Base-by-base conservation (phyloP, 202 grass and related monocot genomes). In the Zoysia matrella region DNA sequence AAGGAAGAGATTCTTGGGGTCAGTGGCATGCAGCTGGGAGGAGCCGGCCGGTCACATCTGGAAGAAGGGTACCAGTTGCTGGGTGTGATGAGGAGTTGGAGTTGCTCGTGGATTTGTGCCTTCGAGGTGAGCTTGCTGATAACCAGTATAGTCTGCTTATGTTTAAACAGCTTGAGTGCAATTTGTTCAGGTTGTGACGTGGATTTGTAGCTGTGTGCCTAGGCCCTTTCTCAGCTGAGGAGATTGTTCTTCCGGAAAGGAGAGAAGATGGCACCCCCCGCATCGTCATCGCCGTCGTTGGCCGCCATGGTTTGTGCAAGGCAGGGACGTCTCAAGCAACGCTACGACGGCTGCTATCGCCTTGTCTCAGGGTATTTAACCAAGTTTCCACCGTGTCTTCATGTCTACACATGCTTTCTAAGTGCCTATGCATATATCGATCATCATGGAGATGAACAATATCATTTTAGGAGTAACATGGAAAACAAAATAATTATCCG, bases 351-450 rank as follows among this genome's bases (percentile, higher is more conserved):
- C 15, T 82, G 85, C 15, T 88, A 88, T 74, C 90, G 93, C 73
- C 93, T 96, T 85, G 93, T 96, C 5, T 86, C 93, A 4, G 90
- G 90, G 93, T 96, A 92, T n/a, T 77, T 73, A 70, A 14, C 30
- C 14, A 52, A 0, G 1, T 62, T 63, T 50, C 42, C 3, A 75
- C 47, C 30, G 9, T 50, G 4, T 22, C 11, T 50, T 2, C 7
- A n/a, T 16, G 11, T 45, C 50, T 57, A 16, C 52, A 51, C 46
- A 69, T 61, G 7, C 69, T 77, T 66, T 3, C n/a, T 54, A 47
- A 64, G 7, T 39, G 36, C 22, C 47, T 41, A 3, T 56, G 2
- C 53, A 39, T 41, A 15, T 36, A 44, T 42, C 52, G 7, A 36
- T 52, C 50, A 60, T 1, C 30, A 44, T 42, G n/a, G 10, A 15